Evolutionary conservation across 176 grass and related monocot genomes (phyloP), one percentile per base, ranked within the genome.

Genomic region (Cenchrus purpureus): DNA sequence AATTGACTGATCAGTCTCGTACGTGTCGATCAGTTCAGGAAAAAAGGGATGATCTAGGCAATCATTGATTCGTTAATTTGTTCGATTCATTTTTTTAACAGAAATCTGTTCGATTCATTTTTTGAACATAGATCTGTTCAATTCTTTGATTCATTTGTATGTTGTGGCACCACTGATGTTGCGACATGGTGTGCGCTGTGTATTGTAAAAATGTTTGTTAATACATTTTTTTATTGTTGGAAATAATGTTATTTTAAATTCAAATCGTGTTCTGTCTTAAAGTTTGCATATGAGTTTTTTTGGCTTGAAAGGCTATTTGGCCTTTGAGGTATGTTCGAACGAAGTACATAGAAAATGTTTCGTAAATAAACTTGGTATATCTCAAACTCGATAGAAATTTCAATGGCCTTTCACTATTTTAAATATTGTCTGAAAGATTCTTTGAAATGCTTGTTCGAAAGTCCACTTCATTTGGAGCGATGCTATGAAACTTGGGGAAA

Each of bases 31-130:
- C 9, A 64, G 45, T 15, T 76, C 40, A 10, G 82, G 83, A 73
- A 66, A 29, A 86, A 42, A 48, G 3, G 55, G 32, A 71, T 37
- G 32, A 71, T 25, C 19, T 77, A 1, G 15, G 42, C 40, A 40
- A 5, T 53, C 51, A 40, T 65, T 74, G 53, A 57, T 57, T 55
- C 46, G 10, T 76, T 84, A 10, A 76, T 76, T 73, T 28, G 6
- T 52, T 73, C 12, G 25, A 53, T 14, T 72, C 46, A 29, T 51
- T 51, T 46, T 59, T 59, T 8, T 1, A n/a, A 9, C 19, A 59
- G 1, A n/a, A 20, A 19, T 59, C 3, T 59, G 57, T n/a, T 59
- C 8, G n/a, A 25, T 72, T 72, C 69, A 25, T 72, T 45, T 7
- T 6, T 45, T 14, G 2, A 40, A 40, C 37, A 40, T 40, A 40